Base-by-base conservation (phyloP, 2,329 filamentous ascomycete genomes). In the Ascochyta pisi region DNA sequence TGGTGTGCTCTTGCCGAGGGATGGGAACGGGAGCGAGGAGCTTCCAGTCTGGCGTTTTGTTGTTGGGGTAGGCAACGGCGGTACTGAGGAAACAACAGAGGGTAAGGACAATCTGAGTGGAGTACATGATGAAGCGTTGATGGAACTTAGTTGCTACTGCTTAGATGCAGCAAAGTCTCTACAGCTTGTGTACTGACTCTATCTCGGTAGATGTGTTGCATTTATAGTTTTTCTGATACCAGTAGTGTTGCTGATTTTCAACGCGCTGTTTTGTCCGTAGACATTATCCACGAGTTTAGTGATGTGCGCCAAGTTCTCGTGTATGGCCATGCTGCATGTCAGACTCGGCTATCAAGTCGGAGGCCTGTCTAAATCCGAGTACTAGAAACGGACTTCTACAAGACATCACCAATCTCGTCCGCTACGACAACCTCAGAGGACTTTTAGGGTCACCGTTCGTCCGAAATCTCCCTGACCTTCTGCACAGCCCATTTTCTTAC, bases 1-100 rank as follows among this genome's bases (percentile, higher is more conserved):
- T 67, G 3, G 55, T 60, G 42, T 70, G 68, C 52, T 70, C 68
- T 60, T 70, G 68, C n/a, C 64, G 58, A 12, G 66, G 35, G 8
- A 64, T 10, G 1, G 66, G 50, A n/a, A 66, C 61, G 24, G 57
- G 34, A 6, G 61, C 47, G 5, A 70, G 61, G 16, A 56, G n/a
- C 15, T 24, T 50, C 63, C 64, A 65, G 50, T 50, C 41, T 16
- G 55, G 34, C 4, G 13, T 13, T 4, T 24, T 8, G 3, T 47
- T 15, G 15, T 22, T 24, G 5, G 35, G 31, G 4, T 50, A 6
- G 2, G 44, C n/a, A 35, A 53, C 26, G 4, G 51, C 41, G 3
- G 24, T 19, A 4, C 23, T 29, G 15, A 40, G 2, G 2, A 35
- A 4, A 10, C 16, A 31, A 12, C 8, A 12, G 16, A 44, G 10